Evolutionary conservation across 768 basidiomycete genomes (phyloP).

Genomic region (Pisolithus sp.): DNA sequence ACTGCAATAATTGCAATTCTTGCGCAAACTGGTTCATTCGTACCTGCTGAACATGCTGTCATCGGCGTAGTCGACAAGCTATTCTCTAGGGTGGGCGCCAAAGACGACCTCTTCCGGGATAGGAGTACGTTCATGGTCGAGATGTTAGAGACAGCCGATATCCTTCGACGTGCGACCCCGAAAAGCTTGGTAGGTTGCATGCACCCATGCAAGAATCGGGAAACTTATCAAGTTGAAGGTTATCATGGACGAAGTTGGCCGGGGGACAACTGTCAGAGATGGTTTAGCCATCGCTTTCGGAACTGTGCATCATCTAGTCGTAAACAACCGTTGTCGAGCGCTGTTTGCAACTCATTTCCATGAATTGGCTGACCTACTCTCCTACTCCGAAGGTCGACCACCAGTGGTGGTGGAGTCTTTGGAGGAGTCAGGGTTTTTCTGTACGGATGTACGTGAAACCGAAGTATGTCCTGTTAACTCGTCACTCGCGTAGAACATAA

Average conservation of each 20-base stretch:
- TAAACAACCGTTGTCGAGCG: conserved; percentile 69
- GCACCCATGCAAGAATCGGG: neutral
- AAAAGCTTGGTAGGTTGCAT: conserved; percentile 63
- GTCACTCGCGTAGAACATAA: neutral
- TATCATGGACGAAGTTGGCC: conserved; percentile 99
- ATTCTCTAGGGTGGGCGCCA: conserved; percentile 92
- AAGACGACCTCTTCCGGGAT: conserved; percentile 91
- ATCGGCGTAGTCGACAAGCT: conserved; percentile 87
- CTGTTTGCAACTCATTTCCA: conserved; percentile 99
- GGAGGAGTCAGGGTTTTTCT: conserved; percentile 73
- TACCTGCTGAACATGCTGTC: conserved; percentile 76
- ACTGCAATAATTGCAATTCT: conserved; percentile 84
- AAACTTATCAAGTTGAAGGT: conserved; percentile 43
- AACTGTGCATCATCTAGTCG: conserved; percentile 73
- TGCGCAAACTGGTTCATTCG: conserved; percentile 89
- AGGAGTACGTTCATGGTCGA: conserved; percentile 98
- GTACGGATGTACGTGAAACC: conserved; percentile 79
- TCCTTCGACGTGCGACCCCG: conserved; percentile 76
- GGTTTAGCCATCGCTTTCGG: conserved; percentile 93
- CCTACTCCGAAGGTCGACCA: conserved; percentile 41
- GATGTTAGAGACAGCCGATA: conserved; percentile 91
- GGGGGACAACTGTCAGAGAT: conserved; percentile 89
- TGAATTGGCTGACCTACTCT: conserved; percentile 82
- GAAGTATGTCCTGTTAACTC: conserved; percentile 41
- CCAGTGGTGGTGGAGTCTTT: conserved; percentile 43